phyloP scores from a whole-genome alignment of 2,329 filamentous ascomycete genomes.

The Claviceps fusiformis region DNA sequence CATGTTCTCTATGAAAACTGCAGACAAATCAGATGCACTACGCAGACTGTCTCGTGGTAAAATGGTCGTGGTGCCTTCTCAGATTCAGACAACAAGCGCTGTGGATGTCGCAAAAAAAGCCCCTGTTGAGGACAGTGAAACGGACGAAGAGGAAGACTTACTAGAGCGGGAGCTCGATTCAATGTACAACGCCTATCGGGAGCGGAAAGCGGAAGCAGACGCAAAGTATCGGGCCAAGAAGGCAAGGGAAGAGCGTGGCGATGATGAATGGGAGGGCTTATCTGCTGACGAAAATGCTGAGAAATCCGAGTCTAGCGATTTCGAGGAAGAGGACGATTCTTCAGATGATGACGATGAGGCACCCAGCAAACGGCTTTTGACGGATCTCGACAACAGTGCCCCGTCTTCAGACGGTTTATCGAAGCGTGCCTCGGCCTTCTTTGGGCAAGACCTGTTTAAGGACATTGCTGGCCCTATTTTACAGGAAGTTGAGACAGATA shows the following conservation, averaged over 20 bases:
- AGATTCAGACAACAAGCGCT: slow-evolving; percentile 34
- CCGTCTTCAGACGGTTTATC: slow-evolving; percentile 47
- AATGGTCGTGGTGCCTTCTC: slow-evolving; percentile 57
- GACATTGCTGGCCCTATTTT: slow-evolving; percentile 34
- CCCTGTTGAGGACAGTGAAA: slow-evolving; percentile 44
- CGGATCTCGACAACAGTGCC: slow-evolving; percentile 26
- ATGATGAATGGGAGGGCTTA: slow-evolving; percentile 87
- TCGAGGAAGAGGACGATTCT: slow-evolving; percentile 40
- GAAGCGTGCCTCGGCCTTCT: slow-evolving; percentile 75
- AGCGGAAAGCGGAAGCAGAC: slow-evolving; percentile 64
- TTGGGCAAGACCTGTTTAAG: slow-evolving; percentile 89
- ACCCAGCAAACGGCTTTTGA: slow-evolving; percentile 18
- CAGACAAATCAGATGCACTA: slow-evolving; percentile 62
- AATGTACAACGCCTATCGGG: slow-evolving; percentile 77
- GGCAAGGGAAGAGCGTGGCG: slow-evolving; percentile 64
- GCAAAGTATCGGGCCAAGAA: slow-evolving; percentile 87
- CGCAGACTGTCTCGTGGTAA: slow-evolving; percentile 52
- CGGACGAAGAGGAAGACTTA: slow-evolving; percentile 67
- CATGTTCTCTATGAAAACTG: slow-evolving; percentile 73
- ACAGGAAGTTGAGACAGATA: slow-evolving; percentile 39
- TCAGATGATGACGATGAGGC: slow-evolving; percentile 20
- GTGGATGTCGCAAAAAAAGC: slow-evolving; percentile 45
- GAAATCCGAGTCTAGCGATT: slow-evolving; percentile 38
- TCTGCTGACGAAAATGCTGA: slow-evolving; percentile 49
- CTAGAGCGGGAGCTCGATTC: slow-evolving; percentile 76